Evolutionary conservation across 108 stramenopile genomes (phyloP).

Genomic region (Nitzschia putrida): DNA sequence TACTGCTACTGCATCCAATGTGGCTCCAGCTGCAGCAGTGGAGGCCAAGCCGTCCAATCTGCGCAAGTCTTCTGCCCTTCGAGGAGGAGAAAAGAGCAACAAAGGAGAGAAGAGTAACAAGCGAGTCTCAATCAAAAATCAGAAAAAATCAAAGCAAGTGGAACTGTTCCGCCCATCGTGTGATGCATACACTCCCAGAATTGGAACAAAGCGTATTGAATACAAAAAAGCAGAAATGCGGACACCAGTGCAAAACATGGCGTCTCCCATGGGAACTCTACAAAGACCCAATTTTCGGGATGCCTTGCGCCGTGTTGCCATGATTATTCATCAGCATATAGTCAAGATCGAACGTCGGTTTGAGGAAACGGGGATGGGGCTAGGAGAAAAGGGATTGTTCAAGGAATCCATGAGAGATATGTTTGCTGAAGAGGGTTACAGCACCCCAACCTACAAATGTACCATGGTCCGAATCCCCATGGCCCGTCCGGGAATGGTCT

Average conservation of each 20-base stretch:
- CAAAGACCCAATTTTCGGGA: constrained; percentile 84
- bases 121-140: constrained; percentile 16
- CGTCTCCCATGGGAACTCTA: constrained; percentile 80
- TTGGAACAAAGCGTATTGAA: constrained; percentile 67
- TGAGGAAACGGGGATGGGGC: constrained; percentile 39
- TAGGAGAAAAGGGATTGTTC: constrained; percentile 49
- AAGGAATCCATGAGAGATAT: constrained; percentile 64
- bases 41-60: neutral
- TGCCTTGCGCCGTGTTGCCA: constrained; percentile 85
- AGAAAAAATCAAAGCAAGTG: constrained; percentile 4
- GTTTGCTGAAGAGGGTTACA: constrained; percentile 74
- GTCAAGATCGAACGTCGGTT: constrained; percentile 85
- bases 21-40: neutral
- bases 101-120: constrained; percentile 13
- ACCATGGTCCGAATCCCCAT: constrained; percentile 83
- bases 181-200: constrained; percentile 87
- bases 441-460: constrained; percentile 75
- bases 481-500: constrained; percentile 78
- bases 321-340: constrained; percentile 87
- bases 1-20: neutral
- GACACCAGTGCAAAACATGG: constrained; percentile 60
- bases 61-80: constrained; percentile 4
- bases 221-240: constrained; percentile 73
- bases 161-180: constrained; percentile 83
- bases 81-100: neutral